Evolutionary conservation across 176 grass and related monocot species (phyloP).

Genomic region (Alopecurus myosuroides): DNA sequence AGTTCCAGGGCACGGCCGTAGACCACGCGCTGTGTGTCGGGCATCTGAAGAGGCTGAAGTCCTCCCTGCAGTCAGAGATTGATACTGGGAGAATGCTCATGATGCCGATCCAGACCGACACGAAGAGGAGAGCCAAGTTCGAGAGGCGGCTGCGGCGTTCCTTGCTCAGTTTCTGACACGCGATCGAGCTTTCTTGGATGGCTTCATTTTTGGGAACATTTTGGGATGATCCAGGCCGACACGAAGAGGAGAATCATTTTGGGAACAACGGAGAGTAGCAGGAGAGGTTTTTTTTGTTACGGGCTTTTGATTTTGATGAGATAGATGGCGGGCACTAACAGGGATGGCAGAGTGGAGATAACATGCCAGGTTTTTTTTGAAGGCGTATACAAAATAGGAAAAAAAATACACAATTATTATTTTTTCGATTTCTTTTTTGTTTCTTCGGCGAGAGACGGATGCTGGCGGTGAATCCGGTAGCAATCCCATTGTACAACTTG

Average conservation of each 20-base stretch:
- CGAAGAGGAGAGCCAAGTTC: constrained; percentile 57
- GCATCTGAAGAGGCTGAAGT: constrained; percentile 63
- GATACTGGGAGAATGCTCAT: constrained; percentile 32
- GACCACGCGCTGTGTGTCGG: constrained; percentile 45
- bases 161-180: constrained; percentile 48
- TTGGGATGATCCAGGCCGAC: no score
- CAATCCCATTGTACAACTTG: constrained; percentile 25
- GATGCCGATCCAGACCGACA: constrained; percentile 55
- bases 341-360: constrained; percentile 4
- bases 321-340: constrained; percentile 9
- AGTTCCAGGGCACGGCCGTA: neutral
- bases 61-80: constrained; percentile 45
- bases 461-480: constrained; percentile 10
- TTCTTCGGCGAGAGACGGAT: neutral
- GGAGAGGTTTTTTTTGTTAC: neutral
- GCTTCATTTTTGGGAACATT: no score
- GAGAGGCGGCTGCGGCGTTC: constrained; percentile 38
- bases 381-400: constrained; percentile 22
- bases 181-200: neutral
- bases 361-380: constrained; percentile 36
- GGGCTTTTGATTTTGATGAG: neutral
- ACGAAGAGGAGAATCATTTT: constrained; percentile 8
- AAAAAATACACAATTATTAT: neutral
- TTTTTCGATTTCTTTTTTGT: constrained; percentile 7
- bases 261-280: neutral